Conservation (phyloP, 2,329 filamentous ascomycete genomes). For the Aspergillus sp. region DNA sequence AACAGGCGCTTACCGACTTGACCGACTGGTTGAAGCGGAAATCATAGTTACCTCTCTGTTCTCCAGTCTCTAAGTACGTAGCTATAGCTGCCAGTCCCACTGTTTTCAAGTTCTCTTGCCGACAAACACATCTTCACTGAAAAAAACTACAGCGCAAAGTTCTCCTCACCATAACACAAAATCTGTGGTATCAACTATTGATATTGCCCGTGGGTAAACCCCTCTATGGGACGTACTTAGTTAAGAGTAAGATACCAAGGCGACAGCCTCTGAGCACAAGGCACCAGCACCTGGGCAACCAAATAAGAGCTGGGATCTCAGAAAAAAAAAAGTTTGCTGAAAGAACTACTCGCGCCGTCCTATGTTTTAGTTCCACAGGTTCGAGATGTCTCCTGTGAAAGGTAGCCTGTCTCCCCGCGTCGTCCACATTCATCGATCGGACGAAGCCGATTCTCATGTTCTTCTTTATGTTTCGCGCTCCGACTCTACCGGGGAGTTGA, state of each 20-base stretch:
- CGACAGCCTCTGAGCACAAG: not conserved
- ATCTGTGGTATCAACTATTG: not conserved
- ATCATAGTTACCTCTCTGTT: too few relatives aligned
- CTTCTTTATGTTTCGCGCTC: slow-evolving; percentile 50
- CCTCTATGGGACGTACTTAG: not conserved
- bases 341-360: not conserved
- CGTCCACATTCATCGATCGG: slow-evolving; percentile 51
- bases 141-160: too few relatives aligned
- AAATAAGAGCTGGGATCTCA: not conserved
- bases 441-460: slow-evolving; percentile 41
- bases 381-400: slow-evolving; percentile 11
- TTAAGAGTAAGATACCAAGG: not conserved
- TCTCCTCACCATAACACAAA: too few relatives aligned
- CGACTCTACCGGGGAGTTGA: slow-evolving; percentile 47
- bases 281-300: not conserved
- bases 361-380: not conserved
- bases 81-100: too few relatives aligned
- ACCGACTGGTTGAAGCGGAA: too few relatives aligned
- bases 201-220: not conserved
- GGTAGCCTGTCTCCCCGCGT: slow-evolving; percentile 34
- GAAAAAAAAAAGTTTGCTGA: not conserved
- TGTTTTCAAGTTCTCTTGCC: too few relatives aligned
- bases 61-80: too few relatives aligned
- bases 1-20: too few relatives aligned
- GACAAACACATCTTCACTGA: too few relatives aligned